Evolutionary conservation across 148 eudicot genomes (phyloP).

Genomic region (Cornus controversa): DNA sequence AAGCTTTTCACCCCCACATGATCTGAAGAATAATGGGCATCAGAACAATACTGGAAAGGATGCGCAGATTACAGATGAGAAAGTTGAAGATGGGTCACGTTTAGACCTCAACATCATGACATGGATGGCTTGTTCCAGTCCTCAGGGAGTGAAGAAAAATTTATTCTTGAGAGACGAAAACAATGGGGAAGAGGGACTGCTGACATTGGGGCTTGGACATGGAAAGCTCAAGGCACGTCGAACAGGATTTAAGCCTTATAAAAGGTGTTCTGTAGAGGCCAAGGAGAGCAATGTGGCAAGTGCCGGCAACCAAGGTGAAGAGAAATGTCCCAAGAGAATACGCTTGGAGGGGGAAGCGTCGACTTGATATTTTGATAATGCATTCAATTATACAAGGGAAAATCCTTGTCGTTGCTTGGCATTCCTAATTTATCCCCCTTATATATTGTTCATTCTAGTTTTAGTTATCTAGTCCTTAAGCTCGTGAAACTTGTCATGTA

Average conservation of each 20-base stretch:
- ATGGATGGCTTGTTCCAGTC: constrained; percentile 35
- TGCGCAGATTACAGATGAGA: constrained; percentile 24
- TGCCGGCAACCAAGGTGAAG: constrained; percentile 50
- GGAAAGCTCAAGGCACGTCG: constrained; percentile 50
- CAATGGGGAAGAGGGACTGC: constrained; percentile 32
- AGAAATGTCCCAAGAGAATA: constrained; percentile 69
- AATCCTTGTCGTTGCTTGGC: constrained; percentile 25
- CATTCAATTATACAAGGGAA: constrained; percentile 24
- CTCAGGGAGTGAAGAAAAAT: constrained; percentile 27
- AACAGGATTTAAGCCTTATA: constrained; percentile 96
- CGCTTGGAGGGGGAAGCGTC: constrained; percentile 75
- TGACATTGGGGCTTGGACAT: constrained; percentile 40
- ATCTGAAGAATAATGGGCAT: constrained; percentile 23
- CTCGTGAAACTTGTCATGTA: constrained; percentile 21
- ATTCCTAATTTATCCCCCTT: constrained; percentile 3
- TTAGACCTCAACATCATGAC: constrained; percentile 55
- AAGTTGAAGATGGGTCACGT: constrained; percentile 28
- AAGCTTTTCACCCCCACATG: constrained; percentile 74
- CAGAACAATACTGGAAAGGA: constrained; percentile 22
- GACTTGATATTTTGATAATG: constrained; percentile 31
- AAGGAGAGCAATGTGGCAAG: constrained; percentile 47
- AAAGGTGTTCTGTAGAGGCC: constrained; percentile 87
- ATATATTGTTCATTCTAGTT: constrained; percentile 10
- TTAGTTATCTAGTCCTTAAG: constrained; percentile 6
- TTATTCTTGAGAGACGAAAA: constrained; percentile 29